A percentile compares a stretch with the other conserved stretches of the same genome.
Evolutionary conservation across 2,329 filamentous ascomycete species (phyloP).

Genomic region (Shiraia bambusicola): DNA sequence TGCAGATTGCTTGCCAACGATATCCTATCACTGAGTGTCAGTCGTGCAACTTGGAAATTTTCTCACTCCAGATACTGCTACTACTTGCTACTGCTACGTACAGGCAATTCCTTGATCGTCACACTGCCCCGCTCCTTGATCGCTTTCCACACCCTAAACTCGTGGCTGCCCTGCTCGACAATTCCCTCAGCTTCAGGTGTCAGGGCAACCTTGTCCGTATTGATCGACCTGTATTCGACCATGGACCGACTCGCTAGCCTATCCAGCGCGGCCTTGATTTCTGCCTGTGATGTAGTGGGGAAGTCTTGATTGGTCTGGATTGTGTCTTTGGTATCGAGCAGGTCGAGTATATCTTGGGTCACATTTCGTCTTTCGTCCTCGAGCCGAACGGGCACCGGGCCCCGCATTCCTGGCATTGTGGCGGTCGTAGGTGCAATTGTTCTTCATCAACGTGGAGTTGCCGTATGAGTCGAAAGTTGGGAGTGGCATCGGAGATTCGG

Average conservation of each 20-base stretch:
- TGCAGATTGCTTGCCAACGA: slow-evolving; percentile 72
- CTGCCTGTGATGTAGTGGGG: slow-evolving; percentile 46
- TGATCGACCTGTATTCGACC: slow-evolving; percentile 81
- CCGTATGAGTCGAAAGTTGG: slow-evolving; percentile 32
- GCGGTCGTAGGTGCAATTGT: slow-evolving; percentile 10
- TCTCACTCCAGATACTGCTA: background rate
- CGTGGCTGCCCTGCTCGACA: slow-evolving; percentile 51
- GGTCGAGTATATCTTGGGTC: slow-evolving; percentile 78
- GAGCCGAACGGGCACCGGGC: slow-evolving; percentile 50
- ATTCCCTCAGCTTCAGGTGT: slow-evolving; percentile 83
- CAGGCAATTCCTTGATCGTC: slow-evolving; percentile 50
- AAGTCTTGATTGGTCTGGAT: slow-evolving; percentile 56
- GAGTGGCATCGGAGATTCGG: slow-evolving; percentile 23
- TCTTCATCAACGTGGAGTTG: slow-evolving; percentile 22
- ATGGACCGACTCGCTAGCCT: slow-evolving; percentile 81
- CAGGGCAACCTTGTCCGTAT: slow-evolving; percentile 73
- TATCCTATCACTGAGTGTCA: slow-evolving; percentile 46
- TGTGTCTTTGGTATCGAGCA: slow-evolving; percentile 54
- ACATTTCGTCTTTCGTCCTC: slow-evolving; percentile 53
- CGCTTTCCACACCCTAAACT: slow-evolving; percentile 54
- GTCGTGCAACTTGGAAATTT: slow-evolving; percentile 1
- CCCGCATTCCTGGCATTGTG: slow-evolving; percentile 50
- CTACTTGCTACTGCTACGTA: no score
- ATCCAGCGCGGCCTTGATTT: slow-evolving; percentile 84
- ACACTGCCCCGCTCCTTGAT: slow-evolving; percentile 50